Evolutionary conservation across 2,329 filamentous ascomycete genomes (phyloP), one percentile per base, ranked within the genome.

Genomic region (Blastomyces percursus): DNA sequence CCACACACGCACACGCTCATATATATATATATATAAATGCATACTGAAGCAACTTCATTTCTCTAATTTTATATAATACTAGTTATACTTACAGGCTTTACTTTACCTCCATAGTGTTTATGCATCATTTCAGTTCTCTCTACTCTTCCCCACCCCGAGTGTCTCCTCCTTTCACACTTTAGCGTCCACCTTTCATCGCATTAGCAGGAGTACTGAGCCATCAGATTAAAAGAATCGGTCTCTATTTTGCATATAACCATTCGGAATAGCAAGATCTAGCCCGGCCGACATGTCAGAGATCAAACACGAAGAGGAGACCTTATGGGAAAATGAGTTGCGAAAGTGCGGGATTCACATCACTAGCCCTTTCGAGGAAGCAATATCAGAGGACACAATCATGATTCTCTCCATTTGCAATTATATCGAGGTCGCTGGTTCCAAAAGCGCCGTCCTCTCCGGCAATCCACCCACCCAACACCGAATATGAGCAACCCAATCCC

Each of bases 401-500:
- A 38, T 60, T 16, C 38, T 58, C 3, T 30, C 60, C 11, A 52
- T 64, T 46, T 57, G 38, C 52, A 38, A 54, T 19, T 38, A 54
- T 30, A 50, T 64, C 60, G 62, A 62, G 21, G 50, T 21, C 24
- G 30, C 59, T 38, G 42, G 21, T n/a, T 32, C 38, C 48, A 30
- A 44, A 27, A 27, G 56, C 11, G 35, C 12, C 6, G 14, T 57
- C n/a, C 16, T 62, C 30, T 27, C 42, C 32, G 30, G 44, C 11
- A 19, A 55, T 61, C 58, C 56, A 42, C 59, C 48, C 24, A n/a
- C 59, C 48, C 24, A n/a, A 56, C 51, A 50, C 51, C 12, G 57
- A 56, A 50, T 51, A 59, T 51, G 63, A 32, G 30, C 64, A 67
- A 54, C 66, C 66, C 9, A 61, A 61, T 21, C 61, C 59, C 3